Base-by-base conservation (phyloP, 2,329 filamentous ascomycete species). In the Cytospora piceae region DNA sequence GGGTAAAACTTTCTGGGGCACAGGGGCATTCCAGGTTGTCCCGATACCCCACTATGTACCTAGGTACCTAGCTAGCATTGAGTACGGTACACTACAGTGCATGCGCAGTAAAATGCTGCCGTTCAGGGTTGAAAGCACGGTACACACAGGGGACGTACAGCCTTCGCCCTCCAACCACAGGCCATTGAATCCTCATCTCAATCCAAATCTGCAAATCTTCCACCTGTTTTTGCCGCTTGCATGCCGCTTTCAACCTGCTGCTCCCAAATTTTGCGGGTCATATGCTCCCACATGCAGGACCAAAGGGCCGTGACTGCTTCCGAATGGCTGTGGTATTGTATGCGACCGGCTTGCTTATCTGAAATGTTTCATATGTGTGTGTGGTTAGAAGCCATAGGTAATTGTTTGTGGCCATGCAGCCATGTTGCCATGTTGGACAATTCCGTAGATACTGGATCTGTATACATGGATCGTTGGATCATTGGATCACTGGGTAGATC, bases 151-250 rank as follows among this genome's bases (percentile, higher is more conserved):
- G 32, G 3, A 34, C 4, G 8, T 34, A 14, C 12, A 34, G 37
- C 15, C 12, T 39, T 14, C 15, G 15, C 39, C 59, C 42, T 55
- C 34, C 51, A 61, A 22, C 59, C 51, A 61, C 49, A 55, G 34
- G 59, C 59, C 49, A 42, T 37, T 46, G 32, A 24, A 39, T 27
- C 49, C 49, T 54, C 55, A 57, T 24, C 55, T 22, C 32, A 39
- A 37, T 15, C 20, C 51, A 29, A 53, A 17, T 24, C 39, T n/a
- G 39, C 39, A 7, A 42, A 53, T 6, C n/a, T 15, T 27, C n/a
- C 11, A 11, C 22, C 22, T 22, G 27, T 6, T 15, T 42, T 42
- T 42, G 39, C 51, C 51, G 51, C 27, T 20, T 53, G 51, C 57
- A 54, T 46, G 37, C 61, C 42, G 55, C 61, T 29, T 17, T 55